Percentiles rank a stretch among this genome's conserved stretches.
These are phyloP conservation scores for Ophiostoma tasmaniense DNA, from an alignment of 2,329 filamentous ascomycete species.

Conservation along the genomic window DNA sequence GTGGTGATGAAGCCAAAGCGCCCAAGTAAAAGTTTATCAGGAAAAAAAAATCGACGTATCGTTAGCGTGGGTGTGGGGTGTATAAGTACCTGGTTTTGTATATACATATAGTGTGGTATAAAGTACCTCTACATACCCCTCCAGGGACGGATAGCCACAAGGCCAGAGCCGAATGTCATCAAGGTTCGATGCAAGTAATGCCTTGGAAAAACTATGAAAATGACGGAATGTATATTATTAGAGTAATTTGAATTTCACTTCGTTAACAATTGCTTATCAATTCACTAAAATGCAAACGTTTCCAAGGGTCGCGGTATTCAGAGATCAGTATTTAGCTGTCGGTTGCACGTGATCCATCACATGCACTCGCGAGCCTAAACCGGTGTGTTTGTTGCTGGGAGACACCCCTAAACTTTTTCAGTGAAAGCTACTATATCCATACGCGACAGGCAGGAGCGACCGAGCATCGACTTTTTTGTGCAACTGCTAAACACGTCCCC, in stretches of 20 bases:
- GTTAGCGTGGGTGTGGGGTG: not conserved
- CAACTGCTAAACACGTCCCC: not conserved
- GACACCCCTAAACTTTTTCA: slow-evolving; percentile 2
- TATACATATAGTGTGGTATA: not conserved
- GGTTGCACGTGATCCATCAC: not conserved
- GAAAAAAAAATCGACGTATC: slow-evolving; percentile 8
- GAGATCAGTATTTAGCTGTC: too few relatives aligned
- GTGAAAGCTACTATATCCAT: not conserved
- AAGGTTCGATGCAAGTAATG: not conserved
- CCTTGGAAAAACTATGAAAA: too few relatives aligned
- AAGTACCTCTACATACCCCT: slow-evolving; percentile 2
- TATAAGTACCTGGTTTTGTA: not conserved
- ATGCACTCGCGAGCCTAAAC: not conserved
- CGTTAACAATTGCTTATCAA: too few relatives aligned
- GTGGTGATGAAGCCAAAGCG: slow-evolving; percentile 3
- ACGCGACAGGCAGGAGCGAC: slow-evolving; percentile 6
- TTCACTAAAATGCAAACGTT: too few relatives aligned
- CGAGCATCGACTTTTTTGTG: not conserved
- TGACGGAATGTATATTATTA: too few relatives aligned
- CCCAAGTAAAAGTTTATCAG: slow-evolving; percentile 9
- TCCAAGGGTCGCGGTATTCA: not conserved
- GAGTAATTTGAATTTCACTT: too few relatives aligned
- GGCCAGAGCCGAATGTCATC: not conserved
- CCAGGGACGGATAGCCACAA: not conserved
- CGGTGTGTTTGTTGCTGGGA: slow-evolving; percentile 6